phyloP scores from a whole-genome alignment of 169 alveolate species.

The Plasmodium vivax region DNA sequence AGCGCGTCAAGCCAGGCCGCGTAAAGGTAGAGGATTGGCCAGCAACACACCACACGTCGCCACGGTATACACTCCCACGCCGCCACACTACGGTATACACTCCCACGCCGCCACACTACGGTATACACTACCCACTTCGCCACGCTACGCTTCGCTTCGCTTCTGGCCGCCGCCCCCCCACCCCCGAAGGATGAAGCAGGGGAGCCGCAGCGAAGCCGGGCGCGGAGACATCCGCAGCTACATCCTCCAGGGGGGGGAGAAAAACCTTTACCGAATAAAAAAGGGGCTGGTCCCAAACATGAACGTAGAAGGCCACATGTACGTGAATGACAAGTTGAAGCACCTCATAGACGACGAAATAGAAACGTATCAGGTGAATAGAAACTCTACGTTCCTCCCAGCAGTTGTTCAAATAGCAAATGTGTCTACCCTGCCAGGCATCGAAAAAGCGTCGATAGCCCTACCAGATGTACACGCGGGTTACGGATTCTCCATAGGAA shows the following conservation, averaged over 20 bases:
- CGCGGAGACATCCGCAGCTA: conserved; percentile 7
- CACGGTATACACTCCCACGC: too few relatives aligned
- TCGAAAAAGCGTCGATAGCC: conserved; percentile 87
- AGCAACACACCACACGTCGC: too few relatives aligned
- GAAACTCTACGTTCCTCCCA: conserved; percentile 87
- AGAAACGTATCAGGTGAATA: conserved; percentile 59
- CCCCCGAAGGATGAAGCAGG: background rate
- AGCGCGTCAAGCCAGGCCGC: background rate
- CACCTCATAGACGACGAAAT: conserved; percentile 84
- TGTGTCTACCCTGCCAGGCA: conserved; percentile 92
- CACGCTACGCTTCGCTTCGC: too few relatives aligned
- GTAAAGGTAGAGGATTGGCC: background rate
- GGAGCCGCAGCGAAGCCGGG: background rate
- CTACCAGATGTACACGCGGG: conserved; percentile 92
- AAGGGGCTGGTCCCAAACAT: conserved; percentile 89
- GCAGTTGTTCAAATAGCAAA: conserved; percentile 91
- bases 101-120: too few relatives aligned
- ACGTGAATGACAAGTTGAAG: conserved; percentile 84
- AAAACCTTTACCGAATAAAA: conserved; percentile 75
- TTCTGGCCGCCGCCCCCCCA: too few relatives aligned
- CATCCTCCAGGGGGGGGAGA: conserved; percentile 33
- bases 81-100: too few relatives aligned
- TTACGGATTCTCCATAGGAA: conserved; percentile 92
- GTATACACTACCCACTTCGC: background rate
- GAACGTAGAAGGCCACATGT: conserved; percentile 87